Evolutionary conservation across 352 stramenopile genomes (phyloP).

Genomic region (Pythium brassicae): DNA sequence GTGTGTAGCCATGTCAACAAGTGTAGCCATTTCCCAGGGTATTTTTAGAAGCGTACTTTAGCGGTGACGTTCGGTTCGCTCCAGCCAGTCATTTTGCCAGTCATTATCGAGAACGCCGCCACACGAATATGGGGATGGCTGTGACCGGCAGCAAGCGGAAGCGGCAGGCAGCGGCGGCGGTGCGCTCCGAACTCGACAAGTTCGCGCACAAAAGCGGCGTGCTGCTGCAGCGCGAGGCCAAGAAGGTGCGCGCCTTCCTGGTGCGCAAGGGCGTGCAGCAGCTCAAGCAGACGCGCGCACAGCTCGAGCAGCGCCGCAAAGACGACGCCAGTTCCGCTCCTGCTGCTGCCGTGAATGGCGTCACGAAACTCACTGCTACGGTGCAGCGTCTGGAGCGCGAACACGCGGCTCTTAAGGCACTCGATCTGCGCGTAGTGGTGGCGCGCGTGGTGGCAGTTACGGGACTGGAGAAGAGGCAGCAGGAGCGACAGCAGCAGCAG

Average conservation of each 20-base stretch:
- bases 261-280: slow-evolving; percentile 66
- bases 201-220: slow-evolving; percentile 68
- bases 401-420: slow-evolving; percentile 44
- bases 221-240: slow-evolving; percentile 68
- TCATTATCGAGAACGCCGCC: background rate
- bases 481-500: slow-evolving; percentile 16
- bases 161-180: slow-evolving; percentile 19
- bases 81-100: slow-evolving; percentile 3
- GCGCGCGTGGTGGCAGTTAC: slow-evolving; percentile 35
- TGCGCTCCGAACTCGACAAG: slow-evolving; percentile 57
- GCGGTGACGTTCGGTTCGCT: background rate
- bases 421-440: slow-evolving; percentile 50
- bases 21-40: background rate
- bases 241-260: slow-evolving; percentile 67
- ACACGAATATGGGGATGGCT: background rate
- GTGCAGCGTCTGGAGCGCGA: slow-evolving; percentile 48
- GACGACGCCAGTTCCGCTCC: slow-evolving; percentile 2
- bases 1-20: background rate
- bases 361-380: slow-evolving; percentile 35
- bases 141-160: slow-evolving; percentile 43
- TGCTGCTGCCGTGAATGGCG: slow-evolving; percentile 26
- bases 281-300: slow-evolving; percentile 57
- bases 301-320: slow-evolving; percentile 17
- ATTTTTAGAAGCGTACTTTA: background rate
- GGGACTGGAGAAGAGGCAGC: slow-evolving; percentile 23